A percentile compares a stretch with the other conserved stretches of the same genome.
phyloP scores from a whole-genome alignment of 176 grass and related monocot genomes.

The Aegilops bicornis region DNA sequence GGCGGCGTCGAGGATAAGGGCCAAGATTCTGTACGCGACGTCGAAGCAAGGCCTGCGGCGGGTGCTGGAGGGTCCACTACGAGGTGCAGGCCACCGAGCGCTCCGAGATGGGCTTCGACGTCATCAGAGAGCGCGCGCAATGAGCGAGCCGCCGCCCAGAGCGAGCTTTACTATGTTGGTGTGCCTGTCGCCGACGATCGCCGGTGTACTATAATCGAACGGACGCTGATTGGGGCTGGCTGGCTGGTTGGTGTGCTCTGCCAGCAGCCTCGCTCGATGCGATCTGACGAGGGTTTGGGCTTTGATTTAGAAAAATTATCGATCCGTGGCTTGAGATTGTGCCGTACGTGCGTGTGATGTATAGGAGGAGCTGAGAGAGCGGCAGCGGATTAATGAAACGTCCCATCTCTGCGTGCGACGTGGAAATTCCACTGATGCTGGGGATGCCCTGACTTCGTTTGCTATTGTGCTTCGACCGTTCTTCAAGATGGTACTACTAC shows the following conservation, averaged over 20 bases:
- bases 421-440: slow-evolving; percentile 40
- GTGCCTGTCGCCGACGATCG: no score
- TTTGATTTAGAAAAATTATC: background rate
- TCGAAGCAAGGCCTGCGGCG: slow-evolving; percentile 92
- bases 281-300: slow-evolving; percentile 29
- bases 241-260: background rate
- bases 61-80: slow-evolving; percentile 84
- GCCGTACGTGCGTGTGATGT: slow-evolving; percentile 8
- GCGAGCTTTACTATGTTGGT: no score
- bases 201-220: background rate
- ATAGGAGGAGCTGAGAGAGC: slow-evolving; percentile 28
- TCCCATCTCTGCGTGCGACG: slow-evolving; percentile 29
- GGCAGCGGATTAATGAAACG: slow-evolving; percentile 54
- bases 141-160: no score
- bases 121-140: slow-evolving; percentile 83
- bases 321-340: background rate
- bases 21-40: slow-evolving; percentile 97
- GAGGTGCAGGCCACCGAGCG: slow-evolving; percentile 95
- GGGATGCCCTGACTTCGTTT: slow-evolving; percentile 19
- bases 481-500: background rate
- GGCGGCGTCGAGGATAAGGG: slow-evolving; percentile 90
- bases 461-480: background rate
- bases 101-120: slow-evolving; percentile 96
- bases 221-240: slow-evolving; percentile 24
- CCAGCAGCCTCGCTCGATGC: background rate